Evolutionary conservation across 148 eudicot species (phyloP).

Genomic region (Rhododendron molle): DNA sequence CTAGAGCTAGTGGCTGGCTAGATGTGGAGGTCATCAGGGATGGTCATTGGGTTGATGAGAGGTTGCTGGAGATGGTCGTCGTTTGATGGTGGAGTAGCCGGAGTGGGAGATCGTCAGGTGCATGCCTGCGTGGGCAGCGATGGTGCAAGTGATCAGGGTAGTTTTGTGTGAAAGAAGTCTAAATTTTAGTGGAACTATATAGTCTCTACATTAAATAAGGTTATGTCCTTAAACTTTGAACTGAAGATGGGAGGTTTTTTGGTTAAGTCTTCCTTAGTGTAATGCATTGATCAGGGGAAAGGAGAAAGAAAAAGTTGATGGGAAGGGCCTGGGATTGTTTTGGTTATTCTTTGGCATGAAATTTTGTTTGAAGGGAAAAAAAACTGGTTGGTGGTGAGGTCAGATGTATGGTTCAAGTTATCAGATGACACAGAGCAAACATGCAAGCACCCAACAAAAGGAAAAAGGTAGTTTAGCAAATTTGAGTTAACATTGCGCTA

Average conservation of each 20-base stretch:
- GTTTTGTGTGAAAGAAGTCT: neutral
- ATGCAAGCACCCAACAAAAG: neutral
- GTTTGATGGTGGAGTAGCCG: neutral
- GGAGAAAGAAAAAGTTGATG: neutral
- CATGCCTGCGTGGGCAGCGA: neutral
- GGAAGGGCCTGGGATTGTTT: neutral
- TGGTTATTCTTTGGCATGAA: neutral
- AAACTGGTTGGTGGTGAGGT: neutral
- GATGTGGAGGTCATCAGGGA: neutral
- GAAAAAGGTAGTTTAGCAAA: neutral
- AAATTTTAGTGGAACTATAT: neutral
- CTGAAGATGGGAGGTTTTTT: neutral
- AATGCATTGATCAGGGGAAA: neutral
- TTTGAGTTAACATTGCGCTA: neutral
- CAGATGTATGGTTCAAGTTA: neutral
- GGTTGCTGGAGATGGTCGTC: neutral
- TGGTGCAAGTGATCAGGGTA: neutral
- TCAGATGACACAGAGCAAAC: neutral
- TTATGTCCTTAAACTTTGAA: neutral
- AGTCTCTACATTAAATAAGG: neutral
- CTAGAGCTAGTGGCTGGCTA: neutral
- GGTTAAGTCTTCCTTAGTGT: neutral
- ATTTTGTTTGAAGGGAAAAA: neutral
- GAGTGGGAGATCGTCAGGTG: neutral
- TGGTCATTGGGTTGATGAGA: neutral